These are phyloP conservation scores for Trametopsis cervina DNA, from an alignment of 768 basidiomycete genomes.

Conservation along the genomic window DNA sequence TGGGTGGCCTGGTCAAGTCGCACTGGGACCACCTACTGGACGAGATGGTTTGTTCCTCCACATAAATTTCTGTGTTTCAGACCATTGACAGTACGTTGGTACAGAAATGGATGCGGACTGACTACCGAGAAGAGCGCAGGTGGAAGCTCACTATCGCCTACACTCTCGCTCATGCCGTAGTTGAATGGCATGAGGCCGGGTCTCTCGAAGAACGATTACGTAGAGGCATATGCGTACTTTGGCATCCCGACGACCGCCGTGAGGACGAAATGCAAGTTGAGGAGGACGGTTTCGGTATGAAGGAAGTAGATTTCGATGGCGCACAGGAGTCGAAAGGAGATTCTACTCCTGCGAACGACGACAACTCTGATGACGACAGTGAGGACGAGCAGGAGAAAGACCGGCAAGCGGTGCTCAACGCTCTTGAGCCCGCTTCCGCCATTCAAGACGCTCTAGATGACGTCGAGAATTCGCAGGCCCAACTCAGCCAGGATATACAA, in stretches of 20 bases:
- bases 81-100: background rate
- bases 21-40: constrained; percentile 97
- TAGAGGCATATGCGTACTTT: constrained; percentile 61
- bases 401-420: constrained; percentile 47
- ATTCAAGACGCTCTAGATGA: constrained; percentile 56
- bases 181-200: constrained; percentile 80
- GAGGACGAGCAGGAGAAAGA: constrained; percentile 56
- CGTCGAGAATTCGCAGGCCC: constrained; percentile 24
- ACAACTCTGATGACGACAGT: constrained; percentile 55
- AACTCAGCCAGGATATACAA: constrained; percentile 24
- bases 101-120: constrained; percentile 94
- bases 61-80: background rate
- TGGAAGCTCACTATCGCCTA: constrained; percentile 89
- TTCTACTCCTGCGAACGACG: constrained; percentile 30
- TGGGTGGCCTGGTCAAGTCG: constrained; percentile 67
- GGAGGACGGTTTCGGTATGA: constrained; percentile 10
- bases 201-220: constrained; percentile 55
- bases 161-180: constrained; percentile 71
- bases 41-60: constrained; percentile 68
- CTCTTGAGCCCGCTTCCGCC: constrained; percentile 43
- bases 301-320: constrained; percentile 17
- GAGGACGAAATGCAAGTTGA: constrained; percentile 29
- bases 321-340: constrained; percentile 19
- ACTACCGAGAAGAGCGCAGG: constrained; percentile 89
- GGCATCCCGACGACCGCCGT: constrained; percentile 36